phyloP scores from a whole-genome alignment of 805 yeast species.

The Saccharomycopsis sp. region DNA sequence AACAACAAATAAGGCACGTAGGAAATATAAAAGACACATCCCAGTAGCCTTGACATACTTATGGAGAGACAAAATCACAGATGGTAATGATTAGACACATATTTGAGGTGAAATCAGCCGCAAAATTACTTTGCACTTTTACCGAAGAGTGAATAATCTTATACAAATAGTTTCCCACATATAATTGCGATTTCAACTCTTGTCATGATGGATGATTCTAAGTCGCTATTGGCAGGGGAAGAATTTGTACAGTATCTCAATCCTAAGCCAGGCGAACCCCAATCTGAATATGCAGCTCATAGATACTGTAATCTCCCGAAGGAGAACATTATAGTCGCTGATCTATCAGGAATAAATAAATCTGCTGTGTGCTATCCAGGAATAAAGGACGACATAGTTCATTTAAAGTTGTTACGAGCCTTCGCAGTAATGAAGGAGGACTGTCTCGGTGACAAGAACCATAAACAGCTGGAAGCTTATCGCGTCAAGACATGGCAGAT shows the following conservation, averaged over 20 bases:
- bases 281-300: not conserved
- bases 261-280: not conserved
- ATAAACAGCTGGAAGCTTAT: not conserved
- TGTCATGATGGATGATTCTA: not conserved
- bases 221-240: not conserved
- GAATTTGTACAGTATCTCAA: not conserved
- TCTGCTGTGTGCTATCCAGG: not conserved
- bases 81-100: too few relatives aligned
- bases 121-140: too few relatives aligned
- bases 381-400: not conserved
- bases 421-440: not conserved
- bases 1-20: too few relatives aligned
- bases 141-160: too few relatives aligned
- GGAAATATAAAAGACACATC: too few relatives aligned
- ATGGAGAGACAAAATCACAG: too few relatives aligned
- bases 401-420: not conserved
- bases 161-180: not conserved
- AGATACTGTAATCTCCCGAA: not conserved
- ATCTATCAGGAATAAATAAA: not conserved
- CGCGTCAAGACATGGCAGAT: not conserved
- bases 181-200: not conserved
- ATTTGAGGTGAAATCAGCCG: too few relatives aligned
- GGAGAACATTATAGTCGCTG: not conserved
- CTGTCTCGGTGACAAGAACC: not conserved
- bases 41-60: too few relatives aligned